Base-by-base conservation (phyloP, 2,329 filamentous ascomycete genomes). In the Aspergillus fructus region DNA sequence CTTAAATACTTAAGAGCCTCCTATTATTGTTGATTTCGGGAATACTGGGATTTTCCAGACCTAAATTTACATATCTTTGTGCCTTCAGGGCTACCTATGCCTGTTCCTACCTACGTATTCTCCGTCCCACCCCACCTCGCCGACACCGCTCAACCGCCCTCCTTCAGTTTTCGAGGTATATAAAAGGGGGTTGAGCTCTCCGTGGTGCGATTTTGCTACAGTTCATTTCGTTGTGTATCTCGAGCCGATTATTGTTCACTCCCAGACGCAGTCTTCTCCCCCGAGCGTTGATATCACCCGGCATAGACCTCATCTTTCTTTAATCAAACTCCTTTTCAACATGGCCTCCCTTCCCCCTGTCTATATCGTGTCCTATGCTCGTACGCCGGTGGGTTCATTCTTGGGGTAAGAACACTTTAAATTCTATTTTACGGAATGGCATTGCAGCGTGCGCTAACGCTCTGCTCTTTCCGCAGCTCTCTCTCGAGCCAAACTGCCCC, bases 311-410 rank as follows among this genome's bases (percentile, higher is more conserved):
- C 17, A 49, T 49, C 45, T 43, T 43, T 37, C 24, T 50, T 15
- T 19, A 24, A 9, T 21, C 55, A 21, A 37, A 5, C 23, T 23
- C 19, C 8, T n/a, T 49, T 39, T 55, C 78, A 85, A 68, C 59
- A 96, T 96, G 90, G 83, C 91, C 73, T 85, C 85, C 66, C 85
- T 93, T 63, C 89, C 91, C 65, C 84, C 92, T 59, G 93, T 99
- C 65, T 99, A 99, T 81, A 97, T 99, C 71, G 92, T 97, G 72
- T 94, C 94, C 59, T 89, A 88, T 64, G 90, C 87, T 71, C 87
- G 93, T 78, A 99, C 94, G 64, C 94, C 94, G 53, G 84, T 96
- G 64, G 94, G 94, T 70, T 93, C 90, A 65, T 99, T 99, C 80
- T 85, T 96, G 71, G 94, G 94, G 91, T 96, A 78, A 76, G 83